Percentiles rank a stretch among this genome's conserved stretches.
phyloP scores from a whole-genome alignment of 257 asterid genomes.

The Coffea canephora region DNA sequence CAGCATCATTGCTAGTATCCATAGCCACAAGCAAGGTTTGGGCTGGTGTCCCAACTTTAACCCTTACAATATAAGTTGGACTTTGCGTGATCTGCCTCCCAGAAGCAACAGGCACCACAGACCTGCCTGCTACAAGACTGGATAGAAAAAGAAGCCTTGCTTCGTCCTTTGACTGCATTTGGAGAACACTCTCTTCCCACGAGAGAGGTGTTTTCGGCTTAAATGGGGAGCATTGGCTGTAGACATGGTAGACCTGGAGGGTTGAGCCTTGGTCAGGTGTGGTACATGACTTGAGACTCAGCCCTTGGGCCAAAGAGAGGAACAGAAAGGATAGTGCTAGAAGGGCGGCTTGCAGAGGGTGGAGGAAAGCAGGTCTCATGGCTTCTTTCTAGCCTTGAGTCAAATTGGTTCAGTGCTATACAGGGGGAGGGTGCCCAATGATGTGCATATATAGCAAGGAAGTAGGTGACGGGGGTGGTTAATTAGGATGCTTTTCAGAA shows the following conservation, averaged over 20 bases:
- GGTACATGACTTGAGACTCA: slow-evolving; percentile 32
- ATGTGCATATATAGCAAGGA: background rate
- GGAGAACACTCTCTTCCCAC: slow-evolving; percentile 61
- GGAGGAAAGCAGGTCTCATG: slow-evolving; percentile 9
- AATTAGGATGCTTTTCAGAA: no score
- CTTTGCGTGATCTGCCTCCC: slow-evolving; percentile 63
- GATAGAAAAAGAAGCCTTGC: slow-evolving; percentile 56
- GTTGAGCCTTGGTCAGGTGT: slow-evolving; percentile 40
- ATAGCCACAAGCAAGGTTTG: slow-evolving; percentile 62
- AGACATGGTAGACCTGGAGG: slow-evolving; percentile 57
- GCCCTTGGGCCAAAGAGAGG: slow-evolving; percentile 30
- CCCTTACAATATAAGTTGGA: slow-evolving; percentile 67
- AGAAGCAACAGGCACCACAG: slow-evolving; percentile 66
- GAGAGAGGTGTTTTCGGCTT: slow-evolving; percentile 37
- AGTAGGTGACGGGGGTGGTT: background rate
- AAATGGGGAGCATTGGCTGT: slow-evolving; percentile 72
- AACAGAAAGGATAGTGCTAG: slow-evolving; percentile 27
- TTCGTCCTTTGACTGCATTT: slow-evolving; percentile 66
- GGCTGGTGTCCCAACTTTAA: slow-evolving; percentile 68
- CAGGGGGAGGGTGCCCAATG: background rate
- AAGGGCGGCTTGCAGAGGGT: slow-evolving; percentile 1
- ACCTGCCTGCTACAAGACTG: slow-evolving; percentile 58
- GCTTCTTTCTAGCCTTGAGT: background rate
- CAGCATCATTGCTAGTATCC: slow-evolving; percentile 81
- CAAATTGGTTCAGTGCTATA: background rate